Base-by-base conservation (phyloP, 2,329 filamentous ascomycete genomes). In the Albophoma yamanashiensis region DNA sequence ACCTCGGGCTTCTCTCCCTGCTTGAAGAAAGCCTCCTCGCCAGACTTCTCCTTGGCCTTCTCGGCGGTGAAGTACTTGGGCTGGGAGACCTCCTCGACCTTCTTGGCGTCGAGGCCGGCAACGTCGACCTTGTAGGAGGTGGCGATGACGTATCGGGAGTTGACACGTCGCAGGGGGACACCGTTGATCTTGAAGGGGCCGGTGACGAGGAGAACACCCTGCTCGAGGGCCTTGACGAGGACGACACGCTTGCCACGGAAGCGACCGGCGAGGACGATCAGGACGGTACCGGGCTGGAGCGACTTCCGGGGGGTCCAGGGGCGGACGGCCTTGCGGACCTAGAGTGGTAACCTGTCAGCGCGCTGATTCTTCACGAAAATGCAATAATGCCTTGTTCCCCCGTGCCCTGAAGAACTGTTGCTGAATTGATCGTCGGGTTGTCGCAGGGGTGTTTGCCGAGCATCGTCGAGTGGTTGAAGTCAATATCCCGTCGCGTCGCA, bases 101-200 rank as follows among this genome's bases (percentile, higher is more conserved):
- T 99, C 78, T 89, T 88, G 74, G 89, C 73, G 80, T 97, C 93
- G 71, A 99, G 81, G 74, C 91, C 91, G 68, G 83, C 82, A 74
- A 99, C 79, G 77, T 93, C 88, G 74, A 96, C 84, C 80, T 88
- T 90, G 76, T 88, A 87, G 73, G 88, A 91, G 74, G 91, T 95
- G 75, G 90, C 91, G 77, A 95, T 95, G 76, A 95, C 91, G 81
- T 94, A 95, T 80, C 90, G 88, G 77, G 91, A 84, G 83, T 95
- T 95, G 77, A 95, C 90, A 78, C 90, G 87, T 82, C 94, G 89
- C 75, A 99, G 89, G 71, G 94, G 94, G 69, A 99, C 94, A 80
- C 94, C 94, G 84, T 99, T 99, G 83, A 99, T 89, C 89, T 97
- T 99, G 90, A 97, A 99, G 77, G 94, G 94, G 74, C 94, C 94